These are phyloP conservation scores for Fraxinus nigra DNA, from an alignment of 305 asterid genomes.

Conservation along the genomic window DNA sequence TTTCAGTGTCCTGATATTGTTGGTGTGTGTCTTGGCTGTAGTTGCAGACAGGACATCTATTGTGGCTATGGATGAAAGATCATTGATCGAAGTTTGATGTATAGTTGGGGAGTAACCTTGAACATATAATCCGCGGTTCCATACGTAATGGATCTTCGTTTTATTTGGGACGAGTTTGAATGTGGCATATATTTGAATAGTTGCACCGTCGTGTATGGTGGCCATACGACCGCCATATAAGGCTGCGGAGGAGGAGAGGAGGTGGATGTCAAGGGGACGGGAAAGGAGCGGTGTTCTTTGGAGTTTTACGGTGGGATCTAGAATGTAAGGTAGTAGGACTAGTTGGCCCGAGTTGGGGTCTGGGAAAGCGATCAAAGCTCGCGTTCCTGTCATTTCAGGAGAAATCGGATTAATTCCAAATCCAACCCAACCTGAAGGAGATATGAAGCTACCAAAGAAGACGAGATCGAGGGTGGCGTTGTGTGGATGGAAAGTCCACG, in stretches of 20 bases:
- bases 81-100: constrained; percentile 59
- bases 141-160: constrained; percentile 61
- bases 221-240: constrained; percentile 85
- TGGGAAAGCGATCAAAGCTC: constrained; percentile 74
- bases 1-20: constrained; percentile 39
- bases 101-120: constrained; percentile 94
- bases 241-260: constrained; percentile 65
- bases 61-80: constrained; percentile 66
- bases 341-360: constrained; percentile 89
- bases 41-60: constrained; percentile 62
- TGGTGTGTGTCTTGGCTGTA: constrained; percentile 34
- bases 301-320: constrained; percentile 69
- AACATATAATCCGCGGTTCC: constrained; percentile 86
- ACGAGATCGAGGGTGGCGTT: constrained; percentile 75
- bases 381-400: constrained; percentile 83
- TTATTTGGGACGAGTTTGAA: constrained; percentile 56
- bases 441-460: constrained; percentile 77
- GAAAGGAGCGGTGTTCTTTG: constrained; percentile 70
- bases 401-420: constrained; percentile 82
- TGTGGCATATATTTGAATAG: constrained; percentile 61
- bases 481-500: constrained; percentile 80
- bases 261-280: constrained; percentile 78
- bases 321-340: constrained; percentile 71
- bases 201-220: constrained; percentile 72
- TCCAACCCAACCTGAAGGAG: constrained; percentile 98